A percentile compares a stretch with the other conserved stretches of the same genome.
phyloP scores from a whole-genome alignment of 2,329 filamentous ascomycete species.

The Endothia cerciana region DNA sequence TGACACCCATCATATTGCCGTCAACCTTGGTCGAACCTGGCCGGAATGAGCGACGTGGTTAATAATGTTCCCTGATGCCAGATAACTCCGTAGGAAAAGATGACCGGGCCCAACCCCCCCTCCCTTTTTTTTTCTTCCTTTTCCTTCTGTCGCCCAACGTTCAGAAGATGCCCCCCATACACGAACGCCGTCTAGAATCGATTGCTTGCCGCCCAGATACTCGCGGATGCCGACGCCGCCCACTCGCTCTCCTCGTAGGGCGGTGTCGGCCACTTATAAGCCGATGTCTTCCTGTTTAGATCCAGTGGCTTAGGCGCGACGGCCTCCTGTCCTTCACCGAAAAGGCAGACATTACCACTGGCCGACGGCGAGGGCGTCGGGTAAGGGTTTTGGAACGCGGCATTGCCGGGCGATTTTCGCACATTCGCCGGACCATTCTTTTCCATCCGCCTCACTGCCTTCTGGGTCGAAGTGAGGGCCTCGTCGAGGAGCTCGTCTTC shows the following conservation, averaged over 20 bases:
- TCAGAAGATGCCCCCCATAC: slow-evolving; percentile 9
- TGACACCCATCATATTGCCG: slow-evolving; percentile 25
- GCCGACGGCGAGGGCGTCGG: slow-evolving; percentile 77
- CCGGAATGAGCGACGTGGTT: slow-evolving; percentile 22
- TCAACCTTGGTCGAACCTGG: slow-evolving; percentile 12
- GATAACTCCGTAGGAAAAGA: slow-evolving; percentile 27
- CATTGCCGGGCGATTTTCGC: slow-evolving; percentile 67
- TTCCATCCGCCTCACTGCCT: slow-evolving; percentile 73
- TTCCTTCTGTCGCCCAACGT: slow-evolving; percentile 19
- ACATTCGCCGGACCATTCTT: slow-evolving; percentile 46
- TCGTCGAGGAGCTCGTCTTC: slow-evolving; percentile 96
- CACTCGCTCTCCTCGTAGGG: slow-evolving; percentile 94
- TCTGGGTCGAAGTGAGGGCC: slow-evolving; percentile 76
- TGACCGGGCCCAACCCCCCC: slow-evolving; percentile 23
- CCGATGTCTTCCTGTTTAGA: slow-evolving; percentile 61
- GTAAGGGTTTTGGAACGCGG: slow-evolving; percentile 64
- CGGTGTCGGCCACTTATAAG: slow-evolving; percentile 88
- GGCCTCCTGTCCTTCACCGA: slow-evolving; percentile 66
- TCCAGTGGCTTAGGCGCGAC: slow-evolving; percentile 73
- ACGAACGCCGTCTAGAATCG: slow-evolving; percentile 52
- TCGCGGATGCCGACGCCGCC: slow-evolving; percentile 80
- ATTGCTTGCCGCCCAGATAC: slow-evolving; percentile 75
- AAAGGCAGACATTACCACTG: slow-evolving; percentile 76
- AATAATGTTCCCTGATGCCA: slow-evolving; percentile 25
- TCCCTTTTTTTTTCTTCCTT: too few species aligned